Base-by-base conservation (phyloP, 2,329 filamentous ascomycete genomes). In the Pseudocercospora musae region DNA sequence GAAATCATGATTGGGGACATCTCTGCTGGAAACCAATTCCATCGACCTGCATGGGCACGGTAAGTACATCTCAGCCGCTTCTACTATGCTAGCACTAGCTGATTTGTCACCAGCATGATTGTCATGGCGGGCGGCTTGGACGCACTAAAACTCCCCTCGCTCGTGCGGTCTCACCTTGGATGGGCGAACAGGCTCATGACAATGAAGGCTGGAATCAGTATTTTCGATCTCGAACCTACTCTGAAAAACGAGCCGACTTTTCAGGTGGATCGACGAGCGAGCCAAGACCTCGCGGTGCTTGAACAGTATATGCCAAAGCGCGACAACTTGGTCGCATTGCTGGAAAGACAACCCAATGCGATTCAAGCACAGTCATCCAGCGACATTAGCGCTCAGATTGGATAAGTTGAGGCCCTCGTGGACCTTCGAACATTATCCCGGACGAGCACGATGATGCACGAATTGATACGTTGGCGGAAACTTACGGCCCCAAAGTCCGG, bases 1-100 rank as follows among this genome's bases (percentile, higher is more conserved):
- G 64, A 66, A 25, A 61, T 64, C 20, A 49, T 63, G 7, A 10
- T 64, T 27, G 64, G 62, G 15, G 64, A 66, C 52, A 48, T 48
- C 15, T 46, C 52, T 6, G 55, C 58, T 33, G 64, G 62, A 15
- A 57, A 56, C 21, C 44, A 37, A 10, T 55, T 64, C 18, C 64
- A 66, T 57, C 46, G 64, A 10, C 62, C 64, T 27, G 64, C 64
- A 4, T 60, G 55, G 29, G 62, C 59, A n/a, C 18, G 53, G 53
- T 56, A 21, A 13, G 53, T 25, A 13, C 11, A 13, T 23, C 44
- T 25, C 20, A 23, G 37, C 37, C 18, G 1, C 8, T 40, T n/a
- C n/a, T 40, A 2, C n/a, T 40, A 2, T n/a, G 15, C 8, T 40
- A 1, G 37, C 37, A 40, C 15, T 40, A 21, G 31, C 53, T 56